phyloP scores from a whole-genome alignment of 2,329 filamentous ascomycete species.

The Sclerotinia subarctica region DNA sequence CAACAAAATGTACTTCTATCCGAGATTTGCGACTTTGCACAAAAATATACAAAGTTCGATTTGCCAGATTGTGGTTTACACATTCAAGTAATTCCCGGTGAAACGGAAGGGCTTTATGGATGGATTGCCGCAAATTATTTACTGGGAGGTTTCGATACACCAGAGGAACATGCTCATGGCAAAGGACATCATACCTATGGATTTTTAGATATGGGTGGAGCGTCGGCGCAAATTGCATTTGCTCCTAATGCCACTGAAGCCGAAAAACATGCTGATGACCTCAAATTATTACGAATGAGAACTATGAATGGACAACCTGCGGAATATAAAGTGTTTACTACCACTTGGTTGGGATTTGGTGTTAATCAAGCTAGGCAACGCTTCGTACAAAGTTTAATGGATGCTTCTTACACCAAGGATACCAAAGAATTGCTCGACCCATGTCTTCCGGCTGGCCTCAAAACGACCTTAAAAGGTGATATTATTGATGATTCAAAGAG shows the following conservation, averaged over 20 bases:
- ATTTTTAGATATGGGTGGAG: conserved; percentile 97
- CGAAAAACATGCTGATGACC: conserved; percentile 81
- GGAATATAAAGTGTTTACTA: conserved; percentile 90
- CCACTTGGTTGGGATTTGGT: conserved; percentile 97
- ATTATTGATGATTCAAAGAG: conserved; percentile 42
- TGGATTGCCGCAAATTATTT: conserved; percentile 98
- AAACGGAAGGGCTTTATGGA: conserved; percentile 93
- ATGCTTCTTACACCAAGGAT: conserved; percentile 57
- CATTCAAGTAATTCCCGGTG: conserved; percentile 90
- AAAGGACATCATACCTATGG: conserved; percentile 93
- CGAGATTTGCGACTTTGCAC: conserved; percentile 80
- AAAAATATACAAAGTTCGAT: conserved; percentile 71
- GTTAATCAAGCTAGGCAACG: conserved; percentile 86
- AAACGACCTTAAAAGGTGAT: conserved; percentile 69
- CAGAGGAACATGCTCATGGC: conserved; percentile 72
- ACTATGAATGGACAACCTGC: conserved; percentile 72
- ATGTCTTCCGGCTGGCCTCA: conserved; percentile 77
- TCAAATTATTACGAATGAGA: conserved; percentile 81
- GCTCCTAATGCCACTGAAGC: conserved; percentile 91
- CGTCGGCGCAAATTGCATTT: conserved; percentile 96
- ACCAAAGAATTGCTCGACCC: conserved; percentile 78
- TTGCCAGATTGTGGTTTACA: conserved; percentile 87
- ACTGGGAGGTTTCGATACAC: conserved; percentile 81
- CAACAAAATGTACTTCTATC: conserved; percentile 71
- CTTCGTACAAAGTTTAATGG: conserved; percentile 74